These are phyloP conservation scores for Talaromyces adpressus DNA, from an alignment of 495 filamentous ascomycete species.

Conservation along the genomic window DNA sequence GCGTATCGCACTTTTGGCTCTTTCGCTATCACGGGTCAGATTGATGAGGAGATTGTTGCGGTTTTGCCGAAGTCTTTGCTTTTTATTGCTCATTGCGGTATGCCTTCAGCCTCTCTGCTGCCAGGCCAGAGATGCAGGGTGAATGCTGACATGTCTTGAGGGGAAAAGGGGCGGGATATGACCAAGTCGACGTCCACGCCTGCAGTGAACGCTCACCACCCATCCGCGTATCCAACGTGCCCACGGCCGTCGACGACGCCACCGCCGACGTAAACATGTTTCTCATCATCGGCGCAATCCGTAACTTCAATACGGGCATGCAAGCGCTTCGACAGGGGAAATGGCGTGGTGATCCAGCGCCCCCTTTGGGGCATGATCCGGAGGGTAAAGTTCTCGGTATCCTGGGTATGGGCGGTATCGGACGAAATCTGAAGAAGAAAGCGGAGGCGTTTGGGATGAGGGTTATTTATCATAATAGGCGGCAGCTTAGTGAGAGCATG, in stretches of 20 bases:
- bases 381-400: slow-evolving; percentile 64
- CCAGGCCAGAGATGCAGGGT: neutral
- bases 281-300: slow-evolving; percentile 68
- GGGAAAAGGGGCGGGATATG: slow-evolving; percentile 65
- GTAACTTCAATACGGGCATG: slow-evolving; percentile 62
- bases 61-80: slow-evolving; percentile 47
- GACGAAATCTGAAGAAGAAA: slow-evolving; percentile 49
- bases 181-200: slow-evolving; percentile 65
- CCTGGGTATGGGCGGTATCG: slow-evolving; percentile 86
- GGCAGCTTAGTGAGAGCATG: slow-evolving; percentile 44
- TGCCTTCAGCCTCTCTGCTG: neutral
- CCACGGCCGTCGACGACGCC: slow-evolving; percentile 70
- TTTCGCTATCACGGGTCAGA: slow-evolving; percentile 55
- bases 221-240: slow-evolving; percentile 74
- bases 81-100: slow-evolving; percentile 52
- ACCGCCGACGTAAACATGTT: slow-evolving; percentile 76
- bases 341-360: slow-evolving; percentile 44
- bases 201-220: slow-evolving; percentile 51
- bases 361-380: slow-evolving; percentile 54
- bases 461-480: slow-evolving; percentile 63
- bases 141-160: neutral
- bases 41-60: slow-evolving; percentile 61
- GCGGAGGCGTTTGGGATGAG: slow-evolving; percentile 58
- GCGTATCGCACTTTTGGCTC: slow-evolving; percentile 75
- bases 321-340: slow-evolving; percentile 49